Percentiles rank a stretch among this genome's conserved stretches.
phyloP scores from a whole-genome alignment of 306 rosid species.

The Prunus mira region DNA sequence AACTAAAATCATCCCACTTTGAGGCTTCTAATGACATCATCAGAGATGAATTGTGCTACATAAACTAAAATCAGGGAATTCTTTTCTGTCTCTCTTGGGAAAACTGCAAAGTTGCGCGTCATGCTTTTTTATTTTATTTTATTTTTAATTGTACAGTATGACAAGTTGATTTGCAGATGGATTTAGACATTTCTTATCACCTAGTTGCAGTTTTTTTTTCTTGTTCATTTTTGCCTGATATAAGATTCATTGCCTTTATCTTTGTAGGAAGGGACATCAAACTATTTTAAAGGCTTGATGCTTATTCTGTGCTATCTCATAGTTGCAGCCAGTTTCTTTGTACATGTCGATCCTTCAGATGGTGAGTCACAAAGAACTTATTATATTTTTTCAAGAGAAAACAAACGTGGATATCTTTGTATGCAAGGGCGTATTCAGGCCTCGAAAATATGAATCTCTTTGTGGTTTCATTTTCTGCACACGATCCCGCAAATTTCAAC shows the following conservation, averaged over 20 bases:
- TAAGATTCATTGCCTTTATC: slow-evolving; percentile 17
- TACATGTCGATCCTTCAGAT: slow-evolving; percentile 70
- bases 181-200: background rate
- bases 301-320: slow-evolving; percentile 89
- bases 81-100: background rate
- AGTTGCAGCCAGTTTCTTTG: slow-evolving; percentile 91
- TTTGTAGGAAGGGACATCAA: slow-evolving; percentile 86
- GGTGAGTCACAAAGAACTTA: slow-evolving; percentile 48
- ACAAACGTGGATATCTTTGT: background rate
- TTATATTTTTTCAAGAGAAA: background rate
- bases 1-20: background rate
- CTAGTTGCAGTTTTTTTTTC: background rate
- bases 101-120: background rate
- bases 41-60: background rate
- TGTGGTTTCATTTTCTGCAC: background rate
- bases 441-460: background rate
- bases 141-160: background rate
- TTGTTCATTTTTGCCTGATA: background rate
- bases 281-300: slow-evolving; percentile 93
- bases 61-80: background rate
- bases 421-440: background rate
- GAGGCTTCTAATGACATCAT: background rate
- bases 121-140: background rate
- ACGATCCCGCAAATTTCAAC: background rate
- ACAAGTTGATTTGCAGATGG: background rate